Conservation (phyloP, 164 flowering plant genomes). For the Magnolia sinica region DNA sequence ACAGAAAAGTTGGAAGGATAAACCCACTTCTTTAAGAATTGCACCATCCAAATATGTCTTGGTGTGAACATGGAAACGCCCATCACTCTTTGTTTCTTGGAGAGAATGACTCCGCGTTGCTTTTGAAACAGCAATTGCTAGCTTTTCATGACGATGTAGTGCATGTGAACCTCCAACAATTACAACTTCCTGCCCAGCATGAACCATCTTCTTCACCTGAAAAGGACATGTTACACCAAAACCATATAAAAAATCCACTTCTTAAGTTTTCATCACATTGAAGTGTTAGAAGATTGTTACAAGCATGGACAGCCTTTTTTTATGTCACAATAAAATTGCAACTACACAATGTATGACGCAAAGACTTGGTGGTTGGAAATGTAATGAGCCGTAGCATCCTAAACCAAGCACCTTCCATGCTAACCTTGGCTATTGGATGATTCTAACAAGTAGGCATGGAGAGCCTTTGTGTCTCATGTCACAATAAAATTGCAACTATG, state of each 20-base stretch:
- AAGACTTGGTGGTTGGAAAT: too few species aligned
- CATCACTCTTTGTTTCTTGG: slow-evolving; percentile 95
- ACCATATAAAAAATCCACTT: background rate
- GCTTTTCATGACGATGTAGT: slow-evolving; percentile 88
- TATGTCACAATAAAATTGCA: too few species aligned
- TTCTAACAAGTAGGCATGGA: too few species aligned
- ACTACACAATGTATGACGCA: too few species aligned
- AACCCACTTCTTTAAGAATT: slow-evolving; percentile 81
- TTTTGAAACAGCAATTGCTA: slow-evolving; percentile 94
- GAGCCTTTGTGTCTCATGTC: too few species aligned
- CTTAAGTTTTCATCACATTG: background rate
- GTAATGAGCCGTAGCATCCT: too few species aligned
- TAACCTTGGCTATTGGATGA: background rate
- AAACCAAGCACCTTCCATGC: too few species aligned
- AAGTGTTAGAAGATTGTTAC: background rate
- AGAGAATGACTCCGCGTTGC: slow-evolving; percentile 94
- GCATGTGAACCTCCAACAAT: slow-evolving; percentile 80
- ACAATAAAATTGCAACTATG: too few species aligned
- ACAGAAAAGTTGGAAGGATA: slow-evolving; percentile 8
- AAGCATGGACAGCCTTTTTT: too few species aligned
- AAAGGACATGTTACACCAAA: slow-evolving; percentile 2
- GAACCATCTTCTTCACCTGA: slow-evolving; percentile 91
- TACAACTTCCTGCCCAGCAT: slow-evolving; percentile 83
- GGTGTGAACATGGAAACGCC: slow-evolving; percentile 94
- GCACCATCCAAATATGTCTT: slow-evolving; percentile 93